phyloP scores from a whole-genome alignment of 805 yeast species.

The Kuraishia piskuri region DNA sequence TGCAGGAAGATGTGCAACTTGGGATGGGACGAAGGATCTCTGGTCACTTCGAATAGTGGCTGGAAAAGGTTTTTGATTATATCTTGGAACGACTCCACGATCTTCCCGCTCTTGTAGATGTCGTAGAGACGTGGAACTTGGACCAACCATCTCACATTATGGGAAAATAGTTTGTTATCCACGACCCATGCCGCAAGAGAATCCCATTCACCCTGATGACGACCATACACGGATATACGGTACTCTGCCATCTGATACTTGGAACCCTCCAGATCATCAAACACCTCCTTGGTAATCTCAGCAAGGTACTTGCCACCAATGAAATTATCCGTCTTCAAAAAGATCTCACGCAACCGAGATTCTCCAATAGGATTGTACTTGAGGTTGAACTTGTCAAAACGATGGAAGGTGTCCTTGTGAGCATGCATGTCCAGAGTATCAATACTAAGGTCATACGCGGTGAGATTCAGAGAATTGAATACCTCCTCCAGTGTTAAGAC shows the following conservation, averaged over 20 bases:
- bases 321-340: slow-evolving; percentile 90
- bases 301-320: slow-evolving; percentile 86
- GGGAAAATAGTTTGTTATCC: slow-evolving; percentile 84
- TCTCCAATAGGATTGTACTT: slow-evolving; percentile 98
- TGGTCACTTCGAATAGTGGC: slow-evolving; percentile 86
- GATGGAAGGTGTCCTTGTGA: slow-evolving; percentile 94
- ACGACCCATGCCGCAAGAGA: slow-evolving; percentile 91
- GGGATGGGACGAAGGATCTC: slow-evolving; percentile 83
- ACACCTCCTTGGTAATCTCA: slow-evolving; percentile 87
- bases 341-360: slow-evolving; percentile 92
- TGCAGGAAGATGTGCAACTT: slow-evolving; percentile 81
- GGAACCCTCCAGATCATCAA: slow-evolving; percentile 88
- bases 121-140: slow-evolving; percentile 94
- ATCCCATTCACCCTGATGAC: slow-evolving; percentile 89
- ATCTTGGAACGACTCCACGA: slow-evolving; percentile 66
- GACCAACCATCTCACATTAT: slow-evolving; percentile 93
- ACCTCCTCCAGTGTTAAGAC: slow-evolving; percentile 81
- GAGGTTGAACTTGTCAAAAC: slow-evolving; percentile 94
- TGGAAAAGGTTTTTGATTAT: slow-evolving; percentile 70
- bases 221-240: slow-evolving; percentile 90
- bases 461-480: slow-evolving; percentile 79
- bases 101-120: slow-evolving; percentile 69
- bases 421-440: slow-evolving; percentile 99
- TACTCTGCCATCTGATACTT: slow-evolving; percentile 97
- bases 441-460: slow-evolving; percentile 91